Base-by-base conservation (phyloP, 208 protist genomes). In the Trypanosoma grayi region DNA sequence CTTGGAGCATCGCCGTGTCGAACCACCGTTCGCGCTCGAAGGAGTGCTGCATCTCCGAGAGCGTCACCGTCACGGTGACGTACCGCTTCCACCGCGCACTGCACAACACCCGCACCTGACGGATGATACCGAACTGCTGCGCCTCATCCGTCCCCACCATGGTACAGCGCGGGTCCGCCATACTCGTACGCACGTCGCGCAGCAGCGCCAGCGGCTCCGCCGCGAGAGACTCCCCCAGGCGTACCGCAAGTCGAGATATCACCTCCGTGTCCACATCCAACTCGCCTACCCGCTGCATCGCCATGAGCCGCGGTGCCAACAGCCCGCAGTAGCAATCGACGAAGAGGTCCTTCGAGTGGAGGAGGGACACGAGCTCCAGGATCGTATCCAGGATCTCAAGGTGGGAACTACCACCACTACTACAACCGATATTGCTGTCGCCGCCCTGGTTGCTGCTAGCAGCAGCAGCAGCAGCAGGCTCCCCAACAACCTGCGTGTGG, bases 321-420 rank as follows among this genome's bases (percentile, higher is more conserved):
- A 83, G 68, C 25, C 75, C 78, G 36, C 75, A 77, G 27, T 85
- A 80, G 34, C 70, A 75, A 18, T 68, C 40, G 5, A 88, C 70
- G 60, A 93, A 87, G 43, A 78, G 53, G 58, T 90, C 83, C 34
- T 71, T 71, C 7, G 70, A 75, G 45, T 72, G 75, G 1, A 90
- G 77, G 20, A 93, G 64, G 0, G 83, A 79, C 33, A 70, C 74
- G 40, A 93, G 76, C 25, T 85, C 81, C n/a, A 93, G 62, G 18
- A 93, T 70, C 6, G 75, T 86, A 55, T 90, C 76, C 37, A 93
- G 36, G 7, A 76, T 52, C 16, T 87, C 69, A 22, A 69, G 48
- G 22, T 62, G 47, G 24, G 60, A 6, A 48, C 61, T 39, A 39
- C 61, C 7, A n/a, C 45, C 60, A 43, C 37, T 4, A 28, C 22